Evolutionary conservation across 2,329 filamentous ascomycete species (phyloP), one percentile per base, ranked within the genome.

Genomic region (Cryphonectria parasitica): DNA sequence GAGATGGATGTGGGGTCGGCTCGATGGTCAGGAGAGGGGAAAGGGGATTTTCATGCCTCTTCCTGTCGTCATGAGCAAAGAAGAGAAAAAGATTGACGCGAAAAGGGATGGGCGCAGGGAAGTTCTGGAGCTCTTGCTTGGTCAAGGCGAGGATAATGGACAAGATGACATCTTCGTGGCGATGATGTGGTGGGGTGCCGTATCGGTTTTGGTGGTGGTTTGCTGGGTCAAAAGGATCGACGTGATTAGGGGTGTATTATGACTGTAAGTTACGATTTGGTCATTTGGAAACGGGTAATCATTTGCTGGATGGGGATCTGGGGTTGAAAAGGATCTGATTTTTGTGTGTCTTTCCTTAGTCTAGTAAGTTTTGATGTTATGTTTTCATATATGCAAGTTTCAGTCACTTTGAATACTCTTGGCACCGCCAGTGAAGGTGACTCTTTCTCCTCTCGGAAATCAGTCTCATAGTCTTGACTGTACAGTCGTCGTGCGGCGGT

Each of bases 161-260:
- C 68, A 72, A 36, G 71, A 72, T 4, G 70, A 70, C 36, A 66
- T 70, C n/a, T 70, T 72, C 28, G 71, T 70, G 45, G 49, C 41
- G n/a, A 72, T 72, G 71, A 66, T 72, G 66, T 65, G 45, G 45
- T 66, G 56, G 63, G 71, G 68, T 25, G 43, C 58, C n/a, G 19
- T 66, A 2, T 19, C 67, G 25, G 60, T 72, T 36, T 31, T 49
- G 34, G 15, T 70, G 43, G 61, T 66, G 39, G 49, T 72, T 52
- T 66, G 65, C 39, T 72, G 65, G 49, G 39, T 72, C 34, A 68
- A 69, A 54, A 56, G 66, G 41, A 28, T 62, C 31, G 71, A 72
- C 65, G 62, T 63, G 62, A 31, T 61, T 15, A 31, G 31, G 19
- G 13, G 13, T 61, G 56, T 67, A 34, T 10, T 19, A 60, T 67